Evolutionary conservation across 2,329 filamentous ascomycete species (phyloP).

Genomic region (Ustilaginoidea virens): DNA sequence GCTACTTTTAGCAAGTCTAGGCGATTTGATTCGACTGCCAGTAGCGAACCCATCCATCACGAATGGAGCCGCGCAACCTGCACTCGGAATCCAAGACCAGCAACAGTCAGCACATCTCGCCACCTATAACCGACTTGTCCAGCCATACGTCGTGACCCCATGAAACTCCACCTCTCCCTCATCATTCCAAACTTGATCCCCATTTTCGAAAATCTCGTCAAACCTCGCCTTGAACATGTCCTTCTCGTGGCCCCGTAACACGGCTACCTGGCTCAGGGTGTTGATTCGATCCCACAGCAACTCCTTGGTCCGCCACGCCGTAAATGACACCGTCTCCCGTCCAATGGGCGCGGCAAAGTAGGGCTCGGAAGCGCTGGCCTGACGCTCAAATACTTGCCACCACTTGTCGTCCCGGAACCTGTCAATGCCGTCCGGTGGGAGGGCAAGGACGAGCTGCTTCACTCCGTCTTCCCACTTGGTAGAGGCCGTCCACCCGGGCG

Average conservation of each 20-base stretch:
- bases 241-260: conserved; percentile 35
- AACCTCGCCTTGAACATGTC: conserved; percentile 32
- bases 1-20: not conserved
- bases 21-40: too few relatives aligned
- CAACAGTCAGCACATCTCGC: not conserved
- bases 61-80: too few relatives aligned
- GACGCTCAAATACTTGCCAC: conserved; percentile 47
- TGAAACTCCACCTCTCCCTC: conserved; percentile 48
- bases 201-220: conserved; percentile 34
- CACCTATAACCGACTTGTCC: conserved; percentile 34
- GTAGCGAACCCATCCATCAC: too few relatives aligned
- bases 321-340: conserved; percentile 38
- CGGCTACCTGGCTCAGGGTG: conserved; percentile 53
- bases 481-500: conserved; percentile 34
- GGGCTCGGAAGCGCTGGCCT: conserved; percentile 29
- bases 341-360: conserved; percentile 48
- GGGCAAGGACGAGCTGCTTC: conserved; percentile 39
- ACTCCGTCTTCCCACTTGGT: conserved; percentile 47
- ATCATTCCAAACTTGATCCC: conserved; percentile 41
- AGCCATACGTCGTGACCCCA: conserved; percentile 46
- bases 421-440: conserved; percentile 38
- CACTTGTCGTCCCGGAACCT: conserved; percentile 52
- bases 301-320: conserved; percentile 40
- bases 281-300: conserved; percentile 47
- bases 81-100: not conserved